Base-by-base conservation (phyloP, 2,329 filamentous ascomycete species). In the Ambrosiella cleistominuta region DNA sequence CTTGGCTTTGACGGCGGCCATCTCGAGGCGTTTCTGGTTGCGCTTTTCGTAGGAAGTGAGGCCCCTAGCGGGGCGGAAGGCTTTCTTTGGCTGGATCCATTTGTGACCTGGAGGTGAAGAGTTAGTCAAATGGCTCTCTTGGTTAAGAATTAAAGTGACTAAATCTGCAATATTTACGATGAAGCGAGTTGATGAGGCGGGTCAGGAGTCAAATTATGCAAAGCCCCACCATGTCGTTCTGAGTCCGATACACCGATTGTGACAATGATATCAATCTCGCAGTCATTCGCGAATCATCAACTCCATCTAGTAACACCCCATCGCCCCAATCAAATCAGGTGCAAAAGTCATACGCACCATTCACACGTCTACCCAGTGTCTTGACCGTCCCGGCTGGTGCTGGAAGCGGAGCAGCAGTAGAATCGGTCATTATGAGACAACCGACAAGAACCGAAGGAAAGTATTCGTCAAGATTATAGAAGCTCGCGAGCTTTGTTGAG, bases 1-100 rank as follows among this genome's bases (percentile, higher is more conserved):
- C 67, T 88, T 89, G 40, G 88, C 87, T 74, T 96, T 97, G 65
- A 86, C 80, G n/a, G 87, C 81, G 11, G 80, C 78, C 65, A 83
- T 77, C 7, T 82, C 78, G 62, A 82, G 79, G 56, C 88, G 81
- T 62, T 83, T 77, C 64, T 84, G 82, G 51, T 80, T 74, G 57
- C 91, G 83, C 70, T 88, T 85, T 64, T 84, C 82, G 69, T 85
- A 97, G 0, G 88, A 82, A 2, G 81, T 86, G 64, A 89, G 78
- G 35, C 90, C 88, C 8, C 85, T 77, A 12, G 75, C 82, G 3
- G 88, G 91, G 44, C 93, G 84, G 71, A 97, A 97, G 0, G 93
- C 82, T 62, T 84, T 86, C 69, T 89, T 91, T 36, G 79, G 76
- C 57, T 78, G 75, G 68, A 94, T 89, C 93, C 93, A 98, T 74